Base-by-base conservation (phyloP, 352 stramenopile species). In the Hyphochytrium catenoides region DNA sequence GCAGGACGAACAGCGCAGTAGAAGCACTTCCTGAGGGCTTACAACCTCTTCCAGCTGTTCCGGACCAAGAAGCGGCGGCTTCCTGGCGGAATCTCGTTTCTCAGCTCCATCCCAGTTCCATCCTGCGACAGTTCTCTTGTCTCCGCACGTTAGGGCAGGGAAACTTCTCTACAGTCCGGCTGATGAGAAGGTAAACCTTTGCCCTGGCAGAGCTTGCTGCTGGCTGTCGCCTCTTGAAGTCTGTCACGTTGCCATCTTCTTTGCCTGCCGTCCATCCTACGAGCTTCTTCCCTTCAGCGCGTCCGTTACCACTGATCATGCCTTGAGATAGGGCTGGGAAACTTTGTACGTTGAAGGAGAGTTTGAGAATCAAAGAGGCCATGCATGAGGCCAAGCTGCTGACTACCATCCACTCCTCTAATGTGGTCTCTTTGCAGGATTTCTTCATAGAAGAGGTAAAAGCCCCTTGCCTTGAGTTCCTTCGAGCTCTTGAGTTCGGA, bases 121-220 rank as follows among this genome's bases (percentile, higher is more conserved):
- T 64, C 30, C 45, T 82, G 30, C 50, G 69, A 3, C 61, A 57
- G 35, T 78, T 61, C 37, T 46, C 44, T 5, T 82, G 73, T 31
- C 46, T 78, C 8, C 43, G 50, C 2, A 68, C 65, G 16, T 45
- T 82, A 1, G 64, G 64, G 8, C 39, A 71, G 6, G 64, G 67
- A 1, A 74, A 74, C 21, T 81, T 74, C 36, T 64, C 60, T 7
- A 62, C 74, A 29, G 64, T 78, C 25, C 70, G 77, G 51, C 61
- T 81, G 19, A 63, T 78, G 30, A 44, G 54, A 26, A 51, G 56
- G 19, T 50, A n/a, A n/a, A n/a, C n/a, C n/a, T n/a, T n/a, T n/a
- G n/a, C n/a, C n/a, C n/a, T n/a, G n/a, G n/a, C n/a, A n/a, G n/a
- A n/a, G n/a, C n/a, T n/a, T n/a, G n/a, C n/a, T n/a, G n/a, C n/a